Conservation (phyloP, 169 alveolate genomes). For the Cystoisospora suis region DNA sequence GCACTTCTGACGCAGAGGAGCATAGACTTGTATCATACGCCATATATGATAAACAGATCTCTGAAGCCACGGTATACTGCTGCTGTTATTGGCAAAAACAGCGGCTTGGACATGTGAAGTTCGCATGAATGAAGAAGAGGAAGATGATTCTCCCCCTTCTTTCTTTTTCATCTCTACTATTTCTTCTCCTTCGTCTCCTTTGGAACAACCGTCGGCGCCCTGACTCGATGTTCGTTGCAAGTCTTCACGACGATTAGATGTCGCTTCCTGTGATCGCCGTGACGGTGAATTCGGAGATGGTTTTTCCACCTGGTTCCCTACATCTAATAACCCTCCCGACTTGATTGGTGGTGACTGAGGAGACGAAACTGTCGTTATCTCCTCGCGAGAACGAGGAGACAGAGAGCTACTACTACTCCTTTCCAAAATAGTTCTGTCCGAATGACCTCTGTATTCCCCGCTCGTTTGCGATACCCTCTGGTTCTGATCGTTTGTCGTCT, state of each 20-base stretch:
- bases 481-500: background rate
- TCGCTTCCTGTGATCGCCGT: no score
- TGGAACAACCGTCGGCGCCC: no score
- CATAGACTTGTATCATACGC: conserved; percentile 56
- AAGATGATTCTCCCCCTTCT: background rate
- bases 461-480: conserved; percentile 19
- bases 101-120: no score
- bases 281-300: no score
- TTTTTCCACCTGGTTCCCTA: no score
- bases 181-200: background rate
- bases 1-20: conserved; percentile 52
- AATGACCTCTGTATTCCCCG: background rate
- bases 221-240: no score
- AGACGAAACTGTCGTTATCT: no score
- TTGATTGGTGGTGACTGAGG: no score
- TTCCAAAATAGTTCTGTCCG: background rate
- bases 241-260: no score
- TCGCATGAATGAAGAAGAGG: background rate
- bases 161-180: background rate
- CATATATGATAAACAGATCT: conserved; percentile 38
- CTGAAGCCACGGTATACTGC: background rate
- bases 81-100: no score
- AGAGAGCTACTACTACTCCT: background rate
- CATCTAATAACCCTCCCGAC: no score
- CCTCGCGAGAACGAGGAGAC: no score